Evolutionary conservation across 2,329 filamentous ascomycete species (phyloP), one percentile per base, ranked within the genome.

Genomic region (Colletotrichum sidae): DNA sequence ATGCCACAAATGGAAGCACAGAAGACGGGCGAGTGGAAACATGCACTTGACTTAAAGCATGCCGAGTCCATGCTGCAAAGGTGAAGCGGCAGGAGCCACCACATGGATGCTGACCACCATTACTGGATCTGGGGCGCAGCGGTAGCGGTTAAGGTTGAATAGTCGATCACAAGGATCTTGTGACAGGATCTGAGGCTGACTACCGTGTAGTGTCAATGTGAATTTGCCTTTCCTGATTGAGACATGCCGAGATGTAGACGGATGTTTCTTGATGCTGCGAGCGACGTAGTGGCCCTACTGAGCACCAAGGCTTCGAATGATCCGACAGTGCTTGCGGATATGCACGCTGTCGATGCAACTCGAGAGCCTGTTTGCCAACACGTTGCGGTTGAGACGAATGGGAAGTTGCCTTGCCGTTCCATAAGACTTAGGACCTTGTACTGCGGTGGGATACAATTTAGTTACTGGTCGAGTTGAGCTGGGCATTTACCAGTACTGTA

Each of bases 91-190:
- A 44, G 13, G 4, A 13, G 41, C 41, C 41, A 44, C 13, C 13
- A 44, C 10, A 12, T 13, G 41, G 41, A 13, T 13, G 41, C 4
- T 44, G 41, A n/a, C 15, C 41, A 44, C 13, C 42, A n/a, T n/a
- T 45, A 8, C 42, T n/a, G 42, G 13, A 15, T 13, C 39, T 10
- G 10, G 9, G 42, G 25, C 34, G 33, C 53, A 55, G 53, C 25
- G 53, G 10, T 6, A 34, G 33, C 33, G 41, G 6, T 55, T 25
- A 35, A 38, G 42, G 53, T 11, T 55, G n/a, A 34, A 15, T 34
- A 37, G 34, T 25, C 53, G 41, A 25, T 25, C 42, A 15, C 54
- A 47, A 38, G 54, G 54, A 56, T 56, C 13, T 12, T 17, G 44
- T 8, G 15, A n/a, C 54, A 47, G 42, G 39, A 39, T 25, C 4